Base-by-base conservation (phyloP, 2,329 filamentous ascomycete genomes). In the Ceratocystis cacaofunesta region DNA sequence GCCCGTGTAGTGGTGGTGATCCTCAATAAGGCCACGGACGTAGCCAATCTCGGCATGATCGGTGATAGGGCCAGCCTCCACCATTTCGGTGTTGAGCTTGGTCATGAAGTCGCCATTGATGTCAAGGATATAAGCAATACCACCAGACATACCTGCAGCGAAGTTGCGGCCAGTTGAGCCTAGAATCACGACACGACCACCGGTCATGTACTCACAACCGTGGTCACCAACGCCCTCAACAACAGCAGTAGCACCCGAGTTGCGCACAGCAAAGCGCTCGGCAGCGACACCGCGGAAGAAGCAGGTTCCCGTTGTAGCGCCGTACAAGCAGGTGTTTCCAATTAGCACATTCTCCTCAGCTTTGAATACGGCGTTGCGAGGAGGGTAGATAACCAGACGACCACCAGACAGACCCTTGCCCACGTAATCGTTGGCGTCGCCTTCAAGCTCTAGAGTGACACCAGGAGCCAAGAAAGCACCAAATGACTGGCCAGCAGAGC, bases 171-270 rank as follows among this genome's bases (percentile, higher is more conserved):
- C 92, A 73, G 91, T 96, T 72, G 84, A 85, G 67, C 92, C 92
- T 61, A 97, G 82, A 72, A 95, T 83, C 69, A 97, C 79, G 62
- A 96, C 82, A 73, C 92, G 90, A 73, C 92, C 92, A 74, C 92
- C 92, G 72, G 92, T 96, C 92, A 97, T 97, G 83, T 97, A 97
- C 81, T 97, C 92, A 74, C 92, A 96, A 69, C 90, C 89, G 75
- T 97, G 92, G 75, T 97, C 92, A 80, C 92, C 92, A 69, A 95
- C 84, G 77, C 92, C 92, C 77, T 97, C 92, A 68, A 96, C 92
- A 69, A 97, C 89, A n/a, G 92, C 91, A 32, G 87, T 95, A 62
- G 90, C 92, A 77, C 92, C 92, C 1, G 92, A 96, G 80, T 97
- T 97, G 71, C 92, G 88, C 70, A 97, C 92, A 68, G 91, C 92